Base-by-base conservation (phyloP, 2,329 filamentous ascomycete species). In the Fusarium liriodendri region DNA sequence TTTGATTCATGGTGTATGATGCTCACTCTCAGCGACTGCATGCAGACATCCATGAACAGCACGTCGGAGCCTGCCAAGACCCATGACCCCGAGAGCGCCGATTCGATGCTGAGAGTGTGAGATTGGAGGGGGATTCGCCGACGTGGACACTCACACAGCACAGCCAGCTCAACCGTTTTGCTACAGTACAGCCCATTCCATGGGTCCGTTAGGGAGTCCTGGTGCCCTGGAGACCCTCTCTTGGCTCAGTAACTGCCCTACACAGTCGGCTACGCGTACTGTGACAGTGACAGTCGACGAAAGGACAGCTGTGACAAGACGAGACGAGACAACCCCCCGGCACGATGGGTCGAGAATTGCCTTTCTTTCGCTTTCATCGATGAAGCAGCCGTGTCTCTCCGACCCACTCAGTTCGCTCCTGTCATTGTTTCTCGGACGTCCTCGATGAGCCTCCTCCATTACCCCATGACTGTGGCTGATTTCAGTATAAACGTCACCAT, bases 401-500 rank as follows among this genome's bases (percentile, higher is more conserved):
- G 62, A 42, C 55, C 61, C 67, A 65, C 67, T 63, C n/a, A 20
- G 33, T 7, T 20, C 38, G 29, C 68, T 38, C 37, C 58, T 62
- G 29, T 57, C 47, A 52, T 55, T 75, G 47, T 69, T 60, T 62
- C 64, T 65, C 50, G 57, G 54, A 37, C 60, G n/a, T 65, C 50
- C 64, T 62, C 32, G 50, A 62, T 65, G 47, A 64, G 67, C 55
- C 42, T 64, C 55, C 42, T 64, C 50, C 45, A 52, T 69, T 52
- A 54, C 35, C 35, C 59, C 40, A 45, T 42, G 37, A 68, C 35
- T 61, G 76, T 77, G 76, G 76, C 76, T 78, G 69, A 64, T 73
- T 65, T 50, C 27, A 22, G 50, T 33, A 57, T 62, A 68, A 69
- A 74, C 74, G 76, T 78, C 76, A 78, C 67, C 58, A 73, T 73